These are phyloP conservation scores for Withania somnifera DNA, from an alignment of 305 asterid species.

Conservation along the genomic window DNA sequence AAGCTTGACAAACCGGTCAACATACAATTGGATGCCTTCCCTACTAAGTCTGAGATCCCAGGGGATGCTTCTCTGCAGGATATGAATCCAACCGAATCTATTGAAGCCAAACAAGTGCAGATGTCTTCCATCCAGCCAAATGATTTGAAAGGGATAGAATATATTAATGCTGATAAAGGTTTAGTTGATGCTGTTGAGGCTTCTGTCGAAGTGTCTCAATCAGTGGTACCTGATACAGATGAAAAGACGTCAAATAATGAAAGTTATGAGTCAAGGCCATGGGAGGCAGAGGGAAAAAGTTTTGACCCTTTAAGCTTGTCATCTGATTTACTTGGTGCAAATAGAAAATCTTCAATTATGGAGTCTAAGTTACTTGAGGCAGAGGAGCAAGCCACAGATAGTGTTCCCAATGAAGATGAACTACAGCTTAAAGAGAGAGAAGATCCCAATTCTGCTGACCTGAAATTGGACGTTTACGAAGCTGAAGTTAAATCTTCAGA, in stretches of 20 bases:
- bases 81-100: constrained; percentile 8
- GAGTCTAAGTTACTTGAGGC: constrained; percentile 4
- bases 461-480: background rate
- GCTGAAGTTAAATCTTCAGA: background rate
- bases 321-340: background rate
- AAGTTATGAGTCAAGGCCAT: background rate
- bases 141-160: constrained; percentile 14
- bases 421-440: background rate
- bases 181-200: background rate
- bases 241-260: background rate
- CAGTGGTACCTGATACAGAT: background rate
- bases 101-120: constrained; percentile 6
- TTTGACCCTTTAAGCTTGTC: constrained; percentile 4
- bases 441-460: background rate
- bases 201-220: constrained; percentile 3
- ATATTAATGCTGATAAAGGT: background rate
- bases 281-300: background rate
- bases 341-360: background rate
- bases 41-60: constrained; percentile 8
- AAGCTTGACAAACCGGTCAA: background rate
- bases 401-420: background rate
- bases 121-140: constrained; percentile 6
- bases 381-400: background rate
- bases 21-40: background rate
- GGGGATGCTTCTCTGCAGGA: constrained; percentile 4